Conservation (phyloP, 2,329 filamentous ascomycete genomes). For the Aspergillus bombycis region DNA sequence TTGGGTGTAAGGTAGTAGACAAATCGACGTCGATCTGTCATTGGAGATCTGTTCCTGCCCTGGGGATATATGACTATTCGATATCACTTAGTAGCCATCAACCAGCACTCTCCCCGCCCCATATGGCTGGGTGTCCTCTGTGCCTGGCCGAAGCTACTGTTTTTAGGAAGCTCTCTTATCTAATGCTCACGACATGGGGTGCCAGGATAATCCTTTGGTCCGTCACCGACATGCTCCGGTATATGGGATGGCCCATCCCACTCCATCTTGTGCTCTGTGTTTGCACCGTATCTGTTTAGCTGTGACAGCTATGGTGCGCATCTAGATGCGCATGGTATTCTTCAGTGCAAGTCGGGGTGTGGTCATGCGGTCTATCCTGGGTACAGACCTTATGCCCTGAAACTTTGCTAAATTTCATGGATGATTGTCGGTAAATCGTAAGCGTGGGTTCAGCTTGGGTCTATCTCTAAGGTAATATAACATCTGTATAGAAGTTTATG, state of each 20-base stretch:
- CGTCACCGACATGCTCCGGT: neutral
- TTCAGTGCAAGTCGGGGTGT: neutral
- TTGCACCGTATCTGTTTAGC: neutral
- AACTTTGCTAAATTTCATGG: neutral
- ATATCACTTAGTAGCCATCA: neutral
- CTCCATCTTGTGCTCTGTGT: neutral
- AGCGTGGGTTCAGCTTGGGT: neutral
- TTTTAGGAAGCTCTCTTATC: neutral
- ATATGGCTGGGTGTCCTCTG: neutral
- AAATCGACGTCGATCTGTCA: neutral
- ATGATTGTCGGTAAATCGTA: neutral
- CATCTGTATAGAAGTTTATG: no score
- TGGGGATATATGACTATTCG: neutral
- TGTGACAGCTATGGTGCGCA: neutral
- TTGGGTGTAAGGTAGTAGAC: neutral
- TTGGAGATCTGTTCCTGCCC: neutral
- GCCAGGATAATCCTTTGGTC: no score
- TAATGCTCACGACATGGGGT: neutral
- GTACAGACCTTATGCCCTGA: neutral
- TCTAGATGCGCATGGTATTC: no score
- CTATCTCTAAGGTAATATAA: neutral
- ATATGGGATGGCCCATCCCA: neutral
- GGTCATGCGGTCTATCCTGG: neutral
- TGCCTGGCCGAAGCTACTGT: neutral
- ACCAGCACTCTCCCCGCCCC: neutral